Percentiles rank a stretch among this genome's conserved stretches.
These are phyloP conservation scores for Melampsora larici-populina DNA, from an alignment of 1,284 basidiomycete species.

Conservation along the genomic window DNA sequence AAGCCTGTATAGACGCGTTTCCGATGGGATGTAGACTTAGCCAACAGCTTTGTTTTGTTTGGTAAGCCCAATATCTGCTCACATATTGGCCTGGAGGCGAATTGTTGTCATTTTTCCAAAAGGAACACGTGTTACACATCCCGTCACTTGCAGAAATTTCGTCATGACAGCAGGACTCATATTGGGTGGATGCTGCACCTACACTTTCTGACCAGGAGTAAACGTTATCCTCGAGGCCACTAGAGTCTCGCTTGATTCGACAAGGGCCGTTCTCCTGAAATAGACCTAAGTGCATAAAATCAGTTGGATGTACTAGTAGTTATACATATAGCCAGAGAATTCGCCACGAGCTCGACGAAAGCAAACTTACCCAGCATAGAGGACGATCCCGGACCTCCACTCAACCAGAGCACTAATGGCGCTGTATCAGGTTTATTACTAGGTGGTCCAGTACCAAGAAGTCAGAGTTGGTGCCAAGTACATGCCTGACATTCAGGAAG, in stretches of 20 bases:
- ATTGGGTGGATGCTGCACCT: too few species aligned
- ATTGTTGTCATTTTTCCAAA: too few species aligned
- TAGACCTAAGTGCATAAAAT: neutral
- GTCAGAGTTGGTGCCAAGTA: neutral
- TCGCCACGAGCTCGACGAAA: too few species aligned
- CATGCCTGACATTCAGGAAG: too few species aligned
- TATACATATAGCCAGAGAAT: too few species aligned
- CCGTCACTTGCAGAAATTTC: too few species aligned
- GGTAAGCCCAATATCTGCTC: neutral
- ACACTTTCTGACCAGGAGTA: slow-evolving; percentile 17
- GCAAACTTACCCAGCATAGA: slow-evolving; percentile 42
- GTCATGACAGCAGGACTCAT: too few species aligned
- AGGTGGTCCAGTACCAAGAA: neutral
- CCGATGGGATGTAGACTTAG: neutral
- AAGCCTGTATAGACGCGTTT: slow-evolving; percentile 4
- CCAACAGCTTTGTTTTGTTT: too few species aligned
- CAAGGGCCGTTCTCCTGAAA: slow-evolving; percentile 42
- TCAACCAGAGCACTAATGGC: slow-evolving; percentile 33
- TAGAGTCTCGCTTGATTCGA: slow-evolving; percentile 33
- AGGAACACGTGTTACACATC: too few species aligned
- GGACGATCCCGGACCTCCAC: slow-evolving; percentile 30
- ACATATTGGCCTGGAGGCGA: slow-evolving; percentile 40
- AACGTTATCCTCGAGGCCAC: slow-evolving; percentile 15
- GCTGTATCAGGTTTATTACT: slow-evolving; percentile 26
- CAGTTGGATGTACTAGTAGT: too few species aligned